A percentile compares a stretch with the other conserved stretches of the same genome.
Evolutionary conservation across 1,139 yeast genomes (phyloP).

Genomic region (Candida glucosophila): DNA sequence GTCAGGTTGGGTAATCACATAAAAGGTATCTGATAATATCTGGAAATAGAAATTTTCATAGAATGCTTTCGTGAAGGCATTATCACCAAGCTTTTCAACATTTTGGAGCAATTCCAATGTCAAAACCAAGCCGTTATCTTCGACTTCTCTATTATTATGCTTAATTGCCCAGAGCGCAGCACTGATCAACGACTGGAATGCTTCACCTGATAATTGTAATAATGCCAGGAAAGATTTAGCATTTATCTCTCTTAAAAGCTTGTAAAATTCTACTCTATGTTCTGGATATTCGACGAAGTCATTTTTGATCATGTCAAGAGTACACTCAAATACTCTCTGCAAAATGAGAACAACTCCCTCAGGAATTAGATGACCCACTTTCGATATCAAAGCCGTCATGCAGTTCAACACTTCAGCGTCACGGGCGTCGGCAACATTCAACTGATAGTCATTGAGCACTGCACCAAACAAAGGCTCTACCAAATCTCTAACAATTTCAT

Average conservation of each 20-base stretch:
- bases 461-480: conserved; percentile 80
- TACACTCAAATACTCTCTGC: conserved; percentile 89
- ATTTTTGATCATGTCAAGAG: conserved; percentile 89
- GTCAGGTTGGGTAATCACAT: conserved; percentile 91
- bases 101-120: conserved; percentile 71
- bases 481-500: conserved; percentile 76
- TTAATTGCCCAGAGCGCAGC: conserved; percentile 98
- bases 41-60: conserved; percentile 85
- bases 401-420: conserved; percentile 96
- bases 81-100: conserved; percentile 68
- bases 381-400: conserved; percentile 80
- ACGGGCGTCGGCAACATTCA: conserved; percentile 91
- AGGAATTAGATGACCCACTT: conserved; percentile 84
- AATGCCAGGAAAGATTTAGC: conserved; percentile 79
- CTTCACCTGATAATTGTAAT: conserved; percentile 82
- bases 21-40: conserved; percentile 84
- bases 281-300: conserved; percentile 97
- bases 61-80: conserved; percentile 76
- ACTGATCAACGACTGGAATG: conserved; percentile 83
- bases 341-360: conserved; percentile 83
- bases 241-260: conserved; percentile 79
- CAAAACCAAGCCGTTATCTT: conserved; percentile 73
- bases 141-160: conserved; percentile 93
- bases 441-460: conserved; percentile 81
- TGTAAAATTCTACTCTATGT: conserved; percentile 93